These are phyloP conservation scores for Cutaneotrichosporon mucoides DNA, from an alignment of 1,284 basidiomycete genomes.

Conservation along the genomic window DNA sequence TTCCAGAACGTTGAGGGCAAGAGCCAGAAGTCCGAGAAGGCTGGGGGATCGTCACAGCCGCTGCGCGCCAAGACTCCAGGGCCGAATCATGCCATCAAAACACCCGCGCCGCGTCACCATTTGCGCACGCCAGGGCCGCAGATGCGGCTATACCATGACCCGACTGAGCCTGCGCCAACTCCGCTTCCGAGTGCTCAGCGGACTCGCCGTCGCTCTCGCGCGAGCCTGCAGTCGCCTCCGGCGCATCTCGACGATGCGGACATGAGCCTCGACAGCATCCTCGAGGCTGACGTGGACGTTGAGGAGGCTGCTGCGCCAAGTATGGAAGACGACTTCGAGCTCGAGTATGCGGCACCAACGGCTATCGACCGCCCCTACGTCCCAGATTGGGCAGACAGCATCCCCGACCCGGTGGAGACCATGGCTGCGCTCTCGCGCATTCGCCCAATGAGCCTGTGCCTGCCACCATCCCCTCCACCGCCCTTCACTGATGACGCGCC, in stretches of 20 bases:
- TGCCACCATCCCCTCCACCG: not conserved
- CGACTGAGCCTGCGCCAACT: constrained; percentile 23
- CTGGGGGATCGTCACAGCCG: not conserved
- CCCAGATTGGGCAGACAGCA: constrained; percentile 14
- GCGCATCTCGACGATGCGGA: constrained; percentile 15
- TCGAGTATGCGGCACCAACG: constrained; percentile 15
- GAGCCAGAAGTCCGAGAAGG: constrained; percentile 2
- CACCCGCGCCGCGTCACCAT: constrained; percentile 7
- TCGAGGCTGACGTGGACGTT: constrained; percentile 19
- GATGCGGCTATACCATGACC: not conserved
- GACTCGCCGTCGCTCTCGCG: constrained; percentile 23
- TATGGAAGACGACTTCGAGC: constrained; percentile 11
- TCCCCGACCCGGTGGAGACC: constrained; percentile 14
- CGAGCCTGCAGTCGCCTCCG: constrained; percentile 2
- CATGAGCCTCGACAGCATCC: constrained; percentile 32
- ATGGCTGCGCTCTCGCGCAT: constrained; percentile 10
- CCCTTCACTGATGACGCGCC: not conserved
- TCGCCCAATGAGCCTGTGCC: constrained; percentile 5
- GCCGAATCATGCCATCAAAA: constrained; percentile 1
- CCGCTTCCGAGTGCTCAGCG: constrained; percentile 40
- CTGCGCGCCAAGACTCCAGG: not conserved
- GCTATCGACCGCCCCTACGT: constrained; percentile 11
- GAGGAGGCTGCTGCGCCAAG: not conserved
- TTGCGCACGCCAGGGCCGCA: constrained; percentile 16
- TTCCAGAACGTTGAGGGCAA: constrained; percentile 9